These are phyloP conservation scores for Bacterosira constricta DNA, from an alignment of 108 stramenopile genomes.

Conservation along the genomic window DNA sequence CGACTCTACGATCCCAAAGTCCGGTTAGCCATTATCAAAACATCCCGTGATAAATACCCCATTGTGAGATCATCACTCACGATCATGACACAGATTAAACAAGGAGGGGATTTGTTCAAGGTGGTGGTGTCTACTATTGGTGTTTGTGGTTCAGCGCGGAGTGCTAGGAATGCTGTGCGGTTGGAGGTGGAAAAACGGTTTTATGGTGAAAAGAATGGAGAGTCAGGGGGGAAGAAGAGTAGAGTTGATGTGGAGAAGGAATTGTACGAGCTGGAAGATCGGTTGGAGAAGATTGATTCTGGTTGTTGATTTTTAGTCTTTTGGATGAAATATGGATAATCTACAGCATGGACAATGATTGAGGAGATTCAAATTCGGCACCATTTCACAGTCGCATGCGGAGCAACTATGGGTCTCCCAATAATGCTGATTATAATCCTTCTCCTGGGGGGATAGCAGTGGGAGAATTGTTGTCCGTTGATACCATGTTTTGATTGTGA, in stretches of 20 bases:
- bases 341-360: too few relatives aligned
- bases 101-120: constrained; percentile 17
- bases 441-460: too few relatives aligned
- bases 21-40: constrained; percentile 57
- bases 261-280: constrained; percentile 23
- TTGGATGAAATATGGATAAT: too few relatives aligned
- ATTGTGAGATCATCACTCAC: constrained; percentile 55
- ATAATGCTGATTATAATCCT: too few relatives aligned
- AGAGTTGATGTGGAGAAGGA: constrained; percentile 15
- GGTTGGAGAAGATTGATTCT: constrained; percentile 36
- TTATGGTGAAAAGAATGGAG: background rate
- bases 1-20: constrained; percentile 58
- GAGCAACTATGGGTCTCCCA: too few relatives aligned
- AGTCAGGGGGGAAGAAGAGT: constrained; percentile 21
- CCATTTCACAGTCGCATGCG: too few relatives aligned
- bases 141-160: constrained; percentile 68
- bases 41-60: constrained; percentile 51
- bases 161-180: constrained; percentile 61
- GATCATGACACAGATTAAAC: constrained; percentile 43
- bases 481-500: too few relatives aligned
- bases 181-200: constrained; percentile 38
- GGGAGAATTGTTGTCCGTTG: too few relatives aligned
- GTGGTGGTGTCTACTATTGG: constrained; percentile 60
- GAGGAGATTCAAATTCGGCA: too few relatives aligned
- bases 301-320: too few relatives aligned